Evolutionary conservation across 371 early-diverging fungal species (phyloP).

Genomic region (Parasitella parasitica): DNA sequence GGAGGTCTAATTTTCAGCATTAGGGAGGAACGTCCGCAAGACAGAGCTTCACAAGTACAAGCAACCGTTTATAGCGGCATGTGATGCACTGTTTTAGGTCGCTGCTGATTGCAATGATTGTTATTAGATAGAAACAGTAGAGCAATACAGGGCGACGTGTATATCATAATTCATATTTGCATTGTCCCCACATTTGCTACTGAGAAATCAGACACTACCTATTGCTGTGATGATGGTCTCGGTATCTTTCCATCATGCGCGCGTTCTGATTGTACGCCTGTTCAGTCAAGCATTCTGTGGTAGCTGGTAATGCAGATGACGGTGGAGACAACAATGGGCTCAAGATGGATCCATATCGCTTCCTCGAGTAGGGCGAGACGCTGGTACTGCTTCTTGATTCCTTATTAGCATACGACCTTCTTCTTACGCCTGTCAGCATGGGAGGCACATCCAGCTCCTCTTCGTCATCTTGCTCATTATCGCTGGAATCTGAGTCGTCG

Average conservation of each 20-base stretch:
- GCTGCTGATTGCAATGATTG: no score
- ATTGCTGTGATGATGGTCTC: not conserved
- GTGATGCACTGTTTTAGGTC: no score
- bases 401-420: conserved; percentile 11
- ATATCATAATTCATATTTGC: no score
- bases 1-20: not conserved
- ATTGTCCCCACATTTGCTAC: no score
- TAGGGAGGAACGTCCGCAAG: no score
- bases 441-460: conserved; percentile 1
- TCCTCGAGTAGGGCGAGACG: conserved; percentile 2
- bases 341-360: conserved; percentile 1
- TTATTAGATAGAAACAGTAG: no score
- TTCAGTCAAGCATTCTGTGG: not conserved
- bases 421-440: conserved; percentile 5
- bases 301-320: not conserved
- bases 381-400: conserved; percentile 1
- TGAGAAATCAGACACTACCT: not conserved
- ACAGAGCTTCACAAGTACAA: not conserved
- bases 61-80: no score
- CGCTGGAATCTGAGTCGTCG: not conserved
- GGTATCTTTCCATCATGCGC: not conserved
- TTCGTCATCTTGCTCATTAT: not conserved
- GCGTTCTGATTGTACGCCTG: not conserved
- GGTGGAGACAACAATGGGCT: conserved; percentile 18
- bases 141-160: no score